Evolutionary conservation across 1,139 yeast genomes (phyloP).

Genomic region (Kluyveromyces sp.): DNA sequence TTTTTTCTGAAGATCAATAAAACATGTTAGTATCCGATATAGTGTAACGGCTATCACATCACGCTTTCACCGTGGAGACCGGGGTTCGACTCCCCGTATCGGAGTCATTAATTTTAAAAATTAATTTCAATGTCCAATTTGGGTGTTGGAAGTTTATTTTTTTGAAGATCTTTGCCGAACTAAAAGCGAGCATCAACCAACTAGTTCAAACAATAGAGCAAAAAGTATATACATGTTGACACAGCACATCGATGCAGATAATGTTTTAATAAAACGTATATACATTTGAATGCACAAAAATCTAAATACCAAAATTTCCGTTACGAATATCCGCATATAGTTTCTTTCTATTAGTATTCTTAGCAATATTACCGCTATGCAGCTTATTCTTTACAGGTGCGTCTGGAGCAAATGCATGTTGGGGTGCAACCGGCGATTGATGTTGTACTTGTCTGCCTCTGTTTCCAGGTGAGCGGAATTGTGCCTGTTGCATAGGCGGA

Average conservation of each 20-base stretch:
- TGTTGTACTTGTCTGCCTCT: neutral
- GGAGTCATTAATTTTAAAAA: slow-evolving; percentile 11
- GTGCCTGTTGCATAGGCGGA: neutral
- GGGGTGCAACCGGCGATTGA: slow-evolving; percentile 1
- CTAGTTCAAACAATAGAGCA: too few species aligned
- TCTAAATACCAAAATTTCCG: slow-evolving; percentile 29
- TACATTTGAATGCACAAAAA: neutral
- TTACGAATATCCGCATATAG: slow-evolving; percentile 27
- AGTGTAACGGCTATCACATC: slow-evolving; percentile 22
- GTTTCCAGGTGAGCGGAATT: neutral
- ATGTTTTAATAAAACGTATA: neutral
- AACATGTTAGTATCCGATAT: slow-evolving; percentile 12
- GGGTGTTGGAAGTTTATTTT: too few species aligned
- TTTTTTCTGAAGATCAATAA: neutral
- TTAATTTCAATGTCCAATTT: neutral
- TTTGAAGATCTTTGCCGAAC: too few species aligned
- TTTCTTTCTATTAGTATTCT: slow-evolving; percentile 25
- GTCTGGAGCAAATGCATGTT: slow-evolving; percentile 2
- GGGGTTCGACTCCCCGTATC: slow-evolving; percentile 29
- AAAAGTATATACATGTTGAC: too few species aligned
- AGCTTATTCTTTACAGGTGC: slow-evolving; percentile 16
- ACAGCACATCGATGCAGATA: too few species aligned
- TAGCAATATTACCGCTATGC: slow-evolving; percentile 23
- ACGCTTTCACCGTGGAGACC: slow-evolving; percentile 28
- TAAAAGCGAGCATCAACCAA: too few species aligned